Evolutionary conservation across 441 rosid genomes (phyloP).

Genomic region (Adansonia gregorii): DNA sequence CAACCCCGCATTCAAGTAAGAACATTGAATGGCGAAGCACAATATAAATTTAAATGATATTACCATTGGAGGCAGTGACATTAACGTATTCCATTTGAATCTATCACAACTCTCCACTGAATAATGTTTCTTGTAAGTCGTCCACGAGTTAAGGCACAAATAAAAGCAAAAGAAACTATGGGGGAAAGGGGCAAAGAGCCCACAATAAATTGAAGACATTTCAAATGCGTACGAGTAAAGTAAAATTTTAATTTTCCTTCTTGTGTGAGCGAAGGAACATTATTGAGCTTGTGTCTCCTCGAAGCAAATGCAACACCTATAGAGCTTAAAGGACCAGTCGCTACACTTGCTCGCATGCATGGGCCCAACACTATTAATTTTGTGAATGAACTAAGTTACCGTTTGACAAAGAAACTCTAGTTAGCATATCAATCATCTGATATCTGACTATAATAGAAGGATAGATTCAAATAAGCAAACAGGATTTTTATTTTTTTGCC

Average conservation of each 20-base stretch:
- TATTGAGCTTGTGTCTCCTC: constrained; percentile 10
- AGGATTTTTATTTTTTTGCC: neutral
- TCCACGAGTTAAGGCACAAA: neutral
- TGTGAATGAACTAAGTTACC: neutral
- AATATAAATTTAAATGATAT: neutral
- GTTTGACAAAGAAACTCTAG: neutral
- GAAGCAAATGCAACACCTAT: constrained; percentile 19
- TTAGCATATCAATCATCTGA: neutral
- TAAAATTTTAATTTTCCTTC: constrained; percentile 12
- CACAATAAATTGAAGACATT: constrained; percentile 15
- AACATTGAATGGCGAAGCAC: neutral
- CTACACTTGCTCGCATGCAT: neutral
- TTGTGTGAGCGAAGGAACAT: constrained; percentile 17
- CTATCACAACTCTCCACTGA: neutral
- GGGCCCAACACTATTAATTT: constrained; percentile 1
- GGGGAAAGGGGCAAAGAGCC: neutral
- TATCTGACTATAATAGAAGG: neutral
- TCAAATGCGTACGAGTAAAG: constrained; percentile 5
- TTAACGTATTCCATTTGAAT: constrained; percentile 15
- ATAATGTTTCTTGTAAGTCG: neutral
- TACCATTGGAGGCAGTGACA: constrained; percentile 18
- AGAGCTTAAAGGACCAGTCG: neutral
- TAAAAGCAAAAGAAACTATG: constrained; percentile 16
- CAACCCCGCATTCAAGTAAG: neutral
- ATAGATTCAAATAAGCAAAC: neutral